A percentile compares a stretch with the other conserved stretches of the same genome.
phyloP scores from a whole-genome alignment of 2,329 filamentous ascomycete genomes.

The Fusarium piperis region DNA sequence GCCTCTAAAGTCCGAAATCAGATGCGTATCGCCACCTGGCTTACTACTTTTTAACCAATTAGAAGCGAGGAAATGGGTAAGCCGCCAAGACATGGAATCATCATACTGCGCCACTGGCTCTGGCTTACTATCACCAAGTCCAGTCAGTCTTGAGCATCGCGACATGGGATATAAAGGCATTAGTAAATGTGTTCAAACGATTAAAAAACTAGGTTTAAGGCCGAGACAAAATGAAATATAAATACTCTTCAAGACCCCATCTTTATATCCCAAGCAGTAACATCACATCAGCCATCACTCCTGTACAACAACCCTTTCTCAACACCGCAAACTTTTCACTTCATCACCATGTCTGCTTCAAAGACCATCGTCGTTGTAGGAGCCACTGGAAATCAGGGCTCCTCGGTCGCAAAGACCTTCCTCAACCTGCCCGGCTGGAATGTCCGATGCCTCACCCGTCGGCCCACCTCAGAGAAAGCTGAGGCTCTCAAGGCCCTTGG shows the following conservation, averaged over 20 bases:
- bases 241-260: neutral
- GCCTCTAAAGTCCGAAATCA: conserved; percentile 4
- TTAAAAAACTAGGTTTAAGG: too few species aligned
- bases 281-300: neutral
- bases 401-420: conserved; percentile 57
- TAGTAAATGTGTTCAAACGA: neutral
- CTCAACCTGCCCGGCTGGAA: conserved; percentile 49
- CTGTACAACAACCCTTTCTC: neutral
- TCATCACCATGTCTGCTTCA: conserved; percentile 14
- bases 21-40: conserved; percentile 13
- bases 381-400: conserved; percentile 59
- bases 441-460: conserved; percentile 58
- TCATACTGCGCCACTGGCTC: too few species aligned
- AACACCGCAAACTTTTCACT: neutral
- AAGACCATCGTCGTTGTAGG: conserved; percentile 55
- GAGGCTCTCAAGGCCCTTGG: conserved; percentile 51
- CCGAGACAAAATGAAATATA: neutral
- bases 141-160: neutral
- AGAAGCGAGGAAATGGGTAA: neutral
- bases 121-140: conserved; percentile 11
- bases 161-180: neutral
- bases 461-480: conserved; percentile 51
- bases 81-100: neutral
- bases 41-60: conserved; percentile 36
- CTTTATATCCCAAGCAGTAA: neutral